These are phyloP conservation scores for Bipolaris oryzae DNA, from an alignment of 2,329 filamentous ascomycete species.

Conservation along the genomic window DNA sequence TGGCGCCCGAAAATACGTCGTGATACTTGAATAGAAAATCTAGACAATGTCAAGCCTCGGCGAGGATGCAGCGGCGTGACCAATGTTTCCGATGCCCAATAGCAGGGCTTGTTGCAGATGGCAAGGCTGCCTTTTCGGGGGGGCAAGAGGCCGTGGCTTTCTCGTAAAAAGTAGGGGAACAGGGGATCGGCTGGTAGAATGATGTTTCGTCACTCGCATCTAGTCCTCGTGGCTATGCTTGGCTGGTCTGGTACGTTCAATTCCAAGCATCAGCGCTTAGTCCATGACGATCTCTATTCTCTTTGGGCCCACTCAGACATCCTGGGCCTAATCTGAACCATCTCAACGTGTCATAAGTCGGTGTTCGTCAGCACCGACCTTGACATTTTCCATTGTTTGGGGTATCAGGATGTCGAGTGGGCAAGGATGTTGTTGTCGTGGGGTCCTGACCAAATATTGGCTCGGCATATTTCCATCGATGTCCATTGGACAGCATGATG, in stretches of 20 bases:
- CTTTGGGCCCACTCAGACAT: constrained; percentile 15
- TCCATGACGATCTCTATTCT: constrained; percentile 23
- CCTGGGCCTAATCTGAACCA: constrained; percentile 15
- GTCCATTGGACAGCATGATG: constrained; percentile 13
- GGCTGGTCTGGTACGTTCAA: constrained; percentile 5
- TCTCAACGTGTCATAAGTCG: constrained; percentile 32
- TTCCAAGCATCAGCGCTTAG: constrained; percentile 3
- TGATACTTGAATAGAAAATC: not conserved
- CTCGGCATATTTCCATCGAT: constrained; percentile 6
- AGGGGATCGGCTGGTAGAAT: not conserved
- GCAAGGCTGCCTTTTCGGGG: not conserved
- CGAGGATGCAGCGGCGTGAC: constrained; percentile 3
- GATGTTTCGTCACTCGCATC: constrained; percentile 4
- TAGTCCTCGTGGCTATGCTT: constrained; percentile 2
- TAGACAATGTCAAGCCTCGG: not conserved
- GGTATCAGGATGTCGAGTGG: constrained; percentile 13
- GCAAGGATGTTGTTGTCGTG: constrained; percentile 8
- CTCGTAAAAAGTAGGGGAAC: not conserved
- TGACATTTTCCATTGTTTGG: constrained; percentile 11
- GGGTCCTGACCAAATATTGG: constrained; percentile 7
- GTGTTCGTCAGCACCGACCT: constrained; percentile 23
- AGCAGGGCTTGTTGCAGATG: not conserved
- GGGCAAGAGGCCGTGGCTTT: not conserved
- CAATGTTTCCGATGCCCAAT: not conserved
- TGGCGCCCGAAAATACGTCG: not conserved